Evolutionary conservation across 2,329 filamentous ascomycete genomes (phyloP).

Genomic region (Claviceps sp.): DNA sequence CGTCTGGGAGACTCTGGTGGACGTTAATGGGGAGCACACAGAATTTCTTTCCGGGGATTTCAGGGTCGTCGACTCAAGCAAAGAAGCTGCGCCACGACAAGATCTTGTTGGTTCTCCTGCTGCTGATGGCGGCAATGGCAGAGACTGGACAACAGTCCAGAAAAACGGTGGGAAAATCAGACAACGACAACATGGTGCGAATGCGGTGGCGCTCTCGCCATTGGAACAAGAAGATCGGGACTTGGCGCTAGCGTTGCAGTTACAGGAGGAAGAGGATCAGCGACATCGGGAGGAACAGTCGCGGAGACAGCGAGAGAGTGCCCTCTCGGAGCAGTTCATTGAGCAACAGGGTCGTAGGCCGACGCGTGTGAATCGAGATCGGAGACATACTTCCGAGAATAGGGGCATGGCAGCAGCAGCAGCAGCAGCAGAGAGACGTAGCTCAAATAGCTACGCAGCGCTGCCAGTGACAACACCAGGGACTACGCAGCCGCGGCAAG

Average conservation of each 20-base stretch:
- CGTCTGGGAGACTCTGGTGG: conserved; percentile 87
- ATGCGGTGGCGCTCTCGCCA: conserved; percentile 24
- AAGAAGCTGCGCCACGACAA: conserved; percentile 7
- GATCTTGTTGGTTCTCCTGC: conserved; percentile 8
- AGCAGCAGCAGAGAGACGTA: conserved; percentile 8
- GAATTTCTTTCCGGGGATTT: conserved; percentile 90
- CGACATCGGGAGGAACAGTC: conserved; percentile 53
- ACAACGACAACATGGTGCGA: conserved; percentile 12
- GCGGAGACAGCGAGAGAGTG: conserved; percentile 50
- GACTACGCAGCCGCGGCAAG: background rate
- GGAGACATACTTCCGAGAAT: conserved; percentile 3
- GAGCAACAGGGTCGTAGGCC: conserved; percentile 42
- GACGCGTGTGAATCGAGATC: conserved; percentile 12
- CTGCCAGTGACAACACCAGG: background rate
- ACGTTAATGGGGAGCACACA: conserved; percentile 70
- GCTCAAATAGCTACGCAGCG: conserved; percentile 12
- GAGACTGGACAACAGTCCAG: conserved; percentile 44
- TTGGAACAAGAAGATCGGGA: conserved; percentile 71
- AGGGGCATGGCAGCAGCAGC: background rate
- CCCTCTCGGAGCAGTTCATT: conserved; percentile 57
- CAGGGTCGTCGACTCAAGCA: conserved; percentile 53
- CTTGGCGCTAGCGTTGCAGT: conserved; percentile 74
- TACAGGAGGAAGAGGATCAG: conserved; percentile 90
- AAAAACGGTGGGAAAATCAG: conserved; percentile 16
- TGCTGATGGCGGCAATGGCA: conserved; percentile 15